Conservation (phyloP, 108 stramenopile species). For the Cyclotella atomus region DNA sequence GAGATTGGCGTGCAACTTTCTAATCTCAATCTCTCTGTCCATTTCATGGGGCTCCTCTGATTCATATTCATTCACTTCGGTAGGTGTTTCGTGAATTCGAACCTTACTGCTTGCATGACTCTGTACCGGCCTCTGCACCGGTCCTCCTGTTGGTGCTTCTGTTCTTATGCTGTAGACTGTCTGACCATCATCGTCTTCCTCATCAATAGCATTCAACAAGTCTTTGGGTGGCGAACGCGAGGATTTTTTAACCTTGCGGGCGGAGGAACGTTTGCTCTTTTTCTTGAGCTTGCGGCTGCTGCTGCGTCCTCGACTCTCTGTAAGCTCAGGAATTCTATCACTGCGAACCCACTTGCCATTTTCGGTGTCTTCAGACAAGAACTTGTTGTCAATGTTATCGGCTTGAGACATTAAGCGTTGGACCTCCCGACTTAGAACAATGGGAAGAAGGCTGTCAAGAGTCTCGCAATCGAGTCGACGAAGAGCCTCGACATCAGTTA, state of each 20-base stretch:
- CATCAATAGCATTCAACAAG: constrained; percentile 23
- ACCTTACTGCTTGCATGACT: constrained; percentile 20
- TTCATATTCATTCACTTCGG: constrained; percentile 7
- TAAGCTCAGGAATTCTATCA: not conserved
- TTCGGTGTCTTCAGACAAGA: constrained; percentile 26
- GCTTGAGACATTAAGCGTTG: constrained; percentile 43
- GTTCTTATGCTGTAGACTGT: constrained; percentile 12
- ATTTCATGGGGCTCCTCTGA: constrained; percentile 20
- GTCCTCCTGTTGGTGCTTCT: not conserved
- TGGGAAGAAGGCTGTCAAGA: constrained; percentile 41
- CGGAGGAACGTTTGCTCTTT: constrained; percentile 28
- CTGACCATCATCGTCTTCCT: constrained; percentile 23
- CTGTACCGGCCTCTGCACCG: not conserved
- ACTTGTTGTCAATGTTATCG: constrained; percentile 45
- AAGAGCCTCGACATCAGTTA: constrained; percentile 51
- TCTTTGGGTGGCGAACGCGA: not conserved
- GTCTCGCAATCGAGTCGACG: constrained; percentile 44
- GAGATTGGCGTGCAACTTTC: constrained; percentile 35
- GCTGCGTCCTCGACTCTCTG: constrained; percentile 1
- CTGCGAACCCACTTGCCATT: constrained; percentile 8
- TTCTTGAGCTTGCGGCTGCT: constrained; percentile 22
- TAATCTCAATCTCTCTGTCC: constrained; percentile 28
- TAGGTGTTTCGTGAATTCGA: constrained; percentile 8
- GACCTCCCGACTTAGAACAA: constrained; percentile 49
- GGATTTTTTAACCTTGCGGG: constrained; percentile 24